Percentiles rank a stretch among this genome's conserved stretches.
These are phyloP conservation scores for Blastocystis sp. DNA, from an alignment of 352 stramenopile species.

Conservation along the genomic window DNA sequence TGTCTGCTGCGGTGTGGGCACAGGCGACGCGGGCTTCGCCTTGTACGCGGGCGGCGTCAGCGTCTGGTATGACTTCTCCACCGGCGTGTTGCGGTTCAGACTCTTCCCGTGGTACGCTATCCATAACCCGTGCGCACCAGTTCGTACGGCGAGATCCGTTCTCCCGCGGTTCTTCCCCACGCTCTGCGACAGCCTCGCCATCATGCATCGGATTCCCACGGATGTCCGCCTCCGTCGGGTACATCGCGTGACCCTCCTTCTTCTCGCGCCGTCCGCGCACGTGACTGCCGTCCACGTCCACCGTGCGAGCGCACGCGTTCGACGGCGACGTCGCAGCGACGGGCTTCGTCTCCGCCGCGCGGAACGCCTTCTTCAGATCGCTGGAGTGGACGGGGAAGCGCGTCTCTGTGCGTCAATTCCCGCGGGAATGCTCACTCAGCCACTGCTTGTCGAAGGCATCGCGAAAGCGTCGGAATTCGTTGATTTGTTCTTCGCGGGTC, in stretches of 20 bases:
- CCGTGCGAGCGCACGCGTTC: too few species aligned
- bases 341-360: too few species aligned
- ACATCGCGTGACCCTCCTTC: background rate
- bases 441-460: constrained; percentile 3
- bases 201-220: background rate
- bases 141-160: background rate
- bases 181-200: background rate
- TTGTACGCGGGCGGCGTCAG: background rate
- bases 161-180: background rate
- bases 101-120: background rate
- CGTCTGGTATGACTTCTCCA: background rate
- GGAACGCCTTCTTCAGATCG: too few species aligned
- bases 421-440: background rate
- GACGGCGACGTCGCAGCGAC: too few species aligned
- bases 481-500: background rate
- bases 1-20: background rate
- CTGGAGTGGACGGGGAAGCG: too few species aligned
- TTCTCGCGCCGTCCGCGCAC: background rate
- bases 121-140: background rate
- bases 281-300: background rate
- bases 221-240: background rate
- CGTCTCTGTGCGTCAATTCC: background rate
- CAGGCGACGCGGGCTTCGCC: background rate
- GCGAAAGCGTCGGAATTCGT: background rate
- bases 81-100: background rate